Evolutionary conservation across 805 yeast species (phyloP).

Genomic region (Starmerella floris): DNA sequence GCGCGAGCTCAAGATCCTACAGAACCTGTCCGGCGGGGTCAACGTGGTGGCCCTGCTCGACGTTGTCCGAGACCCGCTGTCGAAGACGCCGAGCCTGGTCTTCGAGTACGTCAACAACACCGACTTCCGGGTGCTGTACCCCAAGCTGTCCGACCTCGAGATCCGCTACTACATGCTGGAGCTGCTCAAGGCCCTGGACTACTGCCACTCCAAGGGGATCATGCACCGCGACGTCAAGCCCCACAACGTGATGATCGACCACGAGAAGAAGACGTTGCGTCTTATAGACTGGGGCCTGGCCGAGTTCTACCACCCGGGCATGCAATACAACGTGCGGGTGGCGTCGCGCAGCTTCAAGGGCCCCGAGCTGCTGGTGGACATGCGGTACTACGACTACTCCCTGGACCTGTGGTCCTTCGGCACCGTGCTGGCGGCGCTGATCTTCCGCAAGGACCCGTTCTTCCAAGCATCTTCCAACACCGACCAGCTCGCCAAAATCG

Average conservation of each 20-base stretch:
- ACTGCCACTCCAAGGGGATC: conserved; percentile 83
- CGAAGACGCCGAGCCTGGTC: conserved; percentile 71
- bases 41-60: conserved; percentile 64
- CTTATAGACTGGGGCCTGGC: conserved; percentile 93
- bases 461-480: conserved; percentile 86
- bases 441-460: conserved; percentile 80
- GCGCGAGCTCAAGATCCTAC: conserved; percentile 76
- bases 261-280: conserved; percentile 43
- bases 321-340: conserved; percentile 80
- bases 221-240: conserved; percentile 93
- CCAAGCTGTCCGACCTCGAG: conserved; percentile 60
- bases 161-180: conserved; percentile 75
- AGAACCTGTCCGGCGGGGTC: conserved; percentile 74
- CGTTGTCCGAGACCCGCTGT: conserved; percentile 71
- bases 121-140: conserved; percentile 77
- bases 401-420: conserved; percentile 86
- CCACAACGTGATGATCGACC: conserved; percentile 88
- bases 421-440: conserved; percentile 79
- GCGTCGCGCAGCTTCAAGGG: conserved; percentile 88
- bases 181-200: conserved; percentile 69
- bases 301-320: conserved; percentile 81
- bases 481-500: conserved; percentile 83
- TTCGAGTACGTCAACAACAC: conserved; percentile 75
- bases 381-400: conserved; percentile 74
- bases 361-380: conserved; percentile 75